A percentile compares a stretch with the other conserved stretches of the same genome.
Evolutionary conservation across 148 eudicot species (phyloP).

Genomic region (Nyssa sinensis): DNA sequence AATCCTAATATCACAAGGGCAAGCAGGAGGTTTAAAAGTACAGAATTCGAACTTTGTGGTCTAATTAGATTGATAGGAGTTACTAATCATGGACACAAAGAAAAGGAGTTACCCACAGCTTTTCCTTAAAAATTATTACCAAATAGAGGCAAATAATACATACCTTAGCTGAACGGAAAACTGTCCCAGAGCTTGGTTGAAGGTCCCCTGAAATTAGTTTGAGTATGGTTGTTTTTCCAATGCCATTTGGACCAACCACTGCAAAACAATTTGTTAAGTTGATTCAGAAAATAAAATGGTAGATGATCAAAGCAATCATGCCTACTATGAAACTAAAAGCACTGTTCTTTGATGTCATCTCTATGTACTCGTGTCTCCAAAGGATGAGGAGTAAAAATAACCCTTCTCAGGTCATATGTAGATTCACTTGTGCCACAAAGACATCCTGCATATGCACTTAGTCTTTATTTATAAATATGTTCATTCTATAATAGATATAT

Average conservation of each 20-base stretch:
- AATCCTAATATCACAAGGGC: not conserved
- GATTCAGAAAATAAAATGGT: slow-evolving; percentile 9
- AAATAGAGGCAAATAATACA: not conserved
- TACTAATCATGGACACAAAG: not conserved
- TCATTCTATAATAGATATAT: not conserved
- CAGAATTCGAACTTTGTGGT: not conserved
- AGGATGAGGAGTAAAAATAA: not conserved
- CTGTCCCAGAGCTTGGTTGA: slow-evolving; percentile 98
- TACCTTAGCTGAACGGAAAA: slow-evolving; percentile 98
- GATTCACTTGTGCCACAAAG: not conserved
- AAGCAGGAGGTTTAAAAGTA: not conserved
- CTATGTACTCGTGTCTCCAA: not conserved
- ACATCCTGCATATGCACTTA: not conserved
- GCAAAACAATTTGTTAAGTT: slow-evolving; percentile 16
- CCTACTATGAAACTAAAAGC: not conserved
- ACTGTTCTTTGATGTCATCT: not conserved
- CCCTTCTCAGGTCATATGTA: not conserved
- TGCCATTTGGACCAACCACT: slow-evolving; percentile 99
- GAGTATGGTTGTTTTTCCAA: slow-evolving; percentile 97
- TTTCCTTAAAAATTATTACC: not conserved
- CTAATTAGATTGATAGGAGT: not conserved
- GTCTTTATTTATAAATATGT: no score
- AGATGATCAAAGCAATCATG: not conserved
- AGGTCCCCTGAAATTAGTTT: slow-evolving; percentile 94
- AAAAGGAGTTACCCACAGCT: not conserved